Conservation (phyloP, 2,329 filamentous ascomycete genomes). For the Ascochyta koolunga region DNA sequence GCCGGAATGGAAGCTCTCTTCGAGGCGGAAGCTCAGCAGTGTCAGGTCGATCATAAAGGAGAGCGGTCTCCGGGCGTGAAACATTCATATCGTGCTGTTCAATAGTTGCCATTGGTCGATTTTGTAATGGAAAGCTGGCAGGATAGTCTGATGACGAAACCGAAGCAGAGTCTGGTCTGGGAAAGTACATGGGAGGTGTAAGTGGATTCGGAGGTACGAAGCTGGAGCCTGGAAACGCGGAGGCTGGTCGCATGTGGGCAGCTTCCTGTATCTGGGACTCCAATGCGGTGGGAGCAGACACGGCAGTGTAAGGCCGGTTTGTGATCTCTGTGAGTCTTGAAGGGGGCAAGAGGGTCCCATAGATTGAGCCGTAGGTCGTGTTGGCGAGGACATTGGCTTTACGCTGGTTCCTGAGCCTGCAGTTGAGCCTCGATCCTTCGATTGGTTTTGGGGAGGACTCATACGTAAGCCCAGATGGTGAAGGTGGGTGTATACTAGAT, state of each 20-base stretch:
- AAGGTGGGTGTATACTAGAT: constrained; percentile 41
- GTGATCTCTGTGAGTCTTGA: constrained; percentile 34
- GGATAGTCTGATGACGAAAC: constrained; percentile 1
- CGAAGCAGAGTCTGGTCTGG: constrained; percentile 30
- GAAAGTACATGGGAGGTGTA: constrained; percentile 34
- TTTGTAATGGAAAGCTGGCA: constrained; percentile 2
- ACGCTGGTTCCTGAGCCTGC: constrained; percentile 1
- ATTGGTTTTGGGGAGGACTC: constrained; percentile 19
- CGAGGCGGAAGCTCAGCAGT: constrained; percentile 42
- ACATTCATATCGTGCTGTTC: constrained; percentile 10
- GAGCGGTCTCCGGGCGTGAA: constrained; percentile 26
- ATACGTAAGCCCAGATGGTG: constrained; percentile 42
- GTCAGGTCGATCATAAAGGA: constrained; percentile 23
- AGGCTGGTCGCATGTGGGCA: constrained; percentile 20
- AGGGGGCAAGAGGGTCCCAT: constrained; percentile 34
- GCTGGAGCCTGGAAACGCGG: constrained; percentile 19
- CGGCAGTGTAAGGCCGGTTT: constrained; percentile 31
- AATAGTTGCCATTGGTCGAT: constrained; percentile 4
- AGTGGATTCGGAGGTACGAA: constrained; percentile 19
- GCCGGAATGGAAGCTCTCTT: constrained; percentile 50
- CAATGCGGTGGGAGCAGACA: constrained; percentile 13
- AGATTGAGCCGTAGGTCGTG: constrained; percentile 4
- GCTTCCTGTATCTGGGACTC: constrained; percentile 20
- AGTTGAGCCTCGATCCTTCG: constrained; percentile 20
- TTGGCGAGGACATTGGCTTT: not conserved